A percentile compares a stretch with the other conserved stretches of the same genome.
These are phyloP conservation scores for Dinochytrium kinnereticum DNA, from an alignment of 371 early-diverging fungal species.

Conservation along the genomic window DNA sequence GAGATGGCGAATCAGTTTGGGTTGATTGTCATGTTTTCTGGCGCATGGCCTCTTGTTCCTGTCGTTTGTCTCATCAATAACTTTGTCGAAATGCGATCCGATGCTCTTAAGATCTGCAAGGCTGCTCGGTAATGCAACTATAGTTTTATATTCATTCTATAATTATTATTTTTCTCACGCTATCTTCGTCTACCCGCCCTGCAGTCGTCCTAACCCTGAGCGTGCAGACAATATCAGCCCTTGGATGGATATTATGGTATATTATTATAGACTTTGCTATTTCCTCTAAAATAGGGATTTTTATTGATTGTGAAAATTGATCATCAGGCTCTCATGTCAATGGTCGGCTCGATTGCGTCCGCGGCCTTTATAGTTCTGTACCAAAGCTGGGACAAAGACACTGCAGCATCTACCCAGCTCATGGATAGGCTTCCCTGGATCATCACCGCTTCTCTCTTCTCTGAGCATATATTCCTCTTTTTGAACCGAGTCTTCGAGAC, in stretches of 20 bases:
- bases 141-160: background rate
- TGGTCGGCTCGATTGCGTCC: slow-evolving; percentile 31
- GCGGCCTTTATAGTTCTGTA: slow-evolving; percentile 35
- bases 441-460: slow-evolving; percentile 21
- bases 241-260: slow-evolving; percentile 62
- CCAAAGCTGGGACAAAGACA: slow-evolving; percentile 33
- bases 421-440: slow-evolving; percentile 21
- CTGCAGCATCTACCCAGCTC: slow-evolving; percentile 22
- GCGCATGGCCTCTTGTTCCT: slow-evolving; percentile 82
- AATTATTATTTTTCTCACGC: background rate
- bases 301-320: no score
- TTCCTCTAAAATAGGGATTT: no score
- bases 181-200: no score
- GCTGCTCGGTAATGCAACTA: slow-evolving; percentile 60
- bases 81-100: slow-evolving; percentile 85
- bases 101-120: slow-evolving; percentile 85
- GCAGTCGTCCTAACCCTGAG: slow-evolving; percentile 74
- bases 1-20: slow-evolving; percentile 90
- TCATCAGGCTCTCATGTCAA: slow-evolving; percentile 42
- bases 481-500: slow-evolving; percentile 2
- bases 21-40: slow-evolving; percentile 83
- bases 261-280: no score
- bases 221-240: slow-evolving; percentile 85
- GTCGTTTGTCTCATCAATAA: slow-evolving; percentile 82
- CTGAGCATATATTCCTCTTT: slow-evolving; percentile 29